phyloP scores from a whole-genome alignment of 768 basidiomycete genomes.

The Kwoniella dendrophila region DNA sequence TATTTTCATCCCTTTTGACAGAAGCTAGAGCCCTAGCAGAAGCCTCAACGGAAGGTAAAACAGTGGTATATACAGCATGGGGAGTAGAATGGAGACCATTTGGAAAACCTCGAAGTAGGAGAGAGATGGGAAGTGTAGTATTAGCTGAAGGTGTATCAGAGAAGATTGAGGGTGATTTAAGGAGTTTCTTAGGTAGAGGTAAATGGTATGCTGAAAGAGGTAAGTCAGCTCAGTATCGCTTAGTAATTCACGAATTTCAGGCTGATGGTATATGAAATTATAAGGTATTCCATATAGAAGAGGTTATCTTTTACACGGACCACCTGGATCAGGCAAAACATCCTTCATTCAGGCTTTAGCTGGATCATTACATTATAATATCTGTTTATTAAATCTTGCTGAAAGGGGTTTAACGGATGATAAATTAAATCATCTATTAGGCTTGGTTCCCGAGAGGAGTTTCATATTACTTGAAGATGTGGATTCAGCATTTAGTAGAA shows the following conservation, averaged over 20 bases:
- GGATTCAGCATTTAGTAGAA: conserved; percentile 93
- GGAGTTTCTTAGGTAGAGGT: conserved; percentile 75
- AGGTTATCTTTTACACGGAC: conserved; percentile 92
- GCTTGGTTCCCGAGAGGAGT: conserved; percentile 88
- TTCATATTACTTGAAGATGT: conserved; percentile 97
- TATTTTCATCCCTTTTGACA: conserved; percentile 77
- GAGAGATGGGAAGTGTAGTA: conserved; percentile 86
- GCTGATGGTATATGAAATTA: background rate
- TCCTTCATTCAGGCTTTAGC: conserved; percentile 98
- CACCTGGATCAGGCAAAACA: conserved; percentile 96
- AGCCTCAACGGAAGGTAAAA: conserved; percentile 84
- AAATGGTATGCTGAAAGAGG: conserved; percentile 98
- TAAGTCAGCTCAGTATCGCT: conserved; percentile 52
- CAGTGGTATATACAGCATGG: conserved; percentile 95
- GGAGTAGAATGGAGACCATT: conserved; percentile 95
- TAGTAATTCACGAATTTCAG: background rate
- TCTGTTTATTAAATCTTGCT: conserved; percentile 91
- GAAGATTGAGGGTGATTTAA: conserved; percentile 76
- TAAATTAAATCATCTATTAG: conserved; percentile 88
- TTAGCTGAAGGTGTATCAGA: conserved; percentile 80
- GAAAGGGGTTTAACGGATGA: conserved; percentile 96
- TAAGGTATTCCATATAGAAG: conserved; percentile 94
- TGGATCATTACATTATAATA: conserved; percentile 88
- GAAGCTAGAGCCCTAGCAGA: conserved; percentile 91
- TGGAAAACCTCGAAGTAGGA: conserved; percentile 82